Percentiles rank a stretch among this genome's conserved stretches.
phyloP scores from a whole-genome alignment of 495 filamentous ascomycete species.

The Jackrogersella multiformis region DNA sequence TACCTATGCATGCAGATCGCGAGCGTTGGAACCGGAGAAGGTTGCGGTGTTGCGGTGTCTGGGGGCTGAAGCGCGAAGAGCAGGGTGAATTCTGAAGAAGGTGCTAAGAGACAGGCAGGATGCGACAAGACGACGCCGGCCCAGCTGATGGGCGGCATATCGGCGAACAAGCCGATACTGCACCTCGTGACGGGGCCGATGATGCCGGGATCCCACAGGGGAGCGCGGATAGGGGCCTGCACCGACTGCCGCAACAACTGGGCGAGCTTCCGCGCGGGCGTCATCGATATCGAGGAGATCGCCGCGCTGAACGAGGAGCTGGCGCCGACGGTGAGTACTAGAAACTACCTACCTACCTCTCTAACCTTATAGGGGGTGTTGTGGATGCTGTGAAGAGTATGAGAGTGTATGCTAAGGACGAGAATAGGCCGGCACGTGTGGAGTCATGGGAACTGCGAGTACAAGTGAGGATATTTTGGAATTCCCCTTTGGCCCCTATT shows the following conservation, averaged over 20 bases:
- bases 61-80: background rate
- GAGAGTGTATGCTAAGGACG: background rate
- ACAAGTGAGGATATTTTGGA: conserved; percentile 54
- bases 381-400: background rate
- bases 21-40: conserved; percentile 6
- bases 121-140: conserved; percentile 76
- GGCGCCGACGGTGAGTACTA: conserved; percentile 64
- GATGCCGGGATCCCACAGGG: conserved; percentile 70
- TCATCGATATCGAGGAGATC: conserved; percentile 73
- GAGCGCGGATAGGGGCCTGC: conserved; percentile 68
- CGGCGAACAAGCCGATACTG: conserved; percentile 72
- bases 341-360: too few relatives aligned
- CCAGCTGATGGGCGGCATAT: conserved; percentile 75
- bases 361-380: too few relatives aligned
- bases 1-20: too few relatives aligned
- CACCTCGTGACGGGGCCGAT: conserved; percentile 73
- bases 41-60: background rate
- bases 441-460: conserved; percentile 75
- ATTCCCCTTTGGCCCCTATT: conserved; percentile 1
- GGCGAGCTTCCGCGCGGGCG: conserved; percentile 68
- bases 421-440: conserved; percentile 68
- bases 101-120: conserved; percentile 45
- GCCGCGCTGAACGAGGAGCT: conserved; percentile 72
- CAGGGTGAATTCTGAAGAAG: too few relatives aligned
- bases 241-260: conserved; percentile 75